Evolutionary conservation across 2,329 filamentous ascomycete species (phyloP).

Genomic region (Ophiostoma pallidulum): DNA sequence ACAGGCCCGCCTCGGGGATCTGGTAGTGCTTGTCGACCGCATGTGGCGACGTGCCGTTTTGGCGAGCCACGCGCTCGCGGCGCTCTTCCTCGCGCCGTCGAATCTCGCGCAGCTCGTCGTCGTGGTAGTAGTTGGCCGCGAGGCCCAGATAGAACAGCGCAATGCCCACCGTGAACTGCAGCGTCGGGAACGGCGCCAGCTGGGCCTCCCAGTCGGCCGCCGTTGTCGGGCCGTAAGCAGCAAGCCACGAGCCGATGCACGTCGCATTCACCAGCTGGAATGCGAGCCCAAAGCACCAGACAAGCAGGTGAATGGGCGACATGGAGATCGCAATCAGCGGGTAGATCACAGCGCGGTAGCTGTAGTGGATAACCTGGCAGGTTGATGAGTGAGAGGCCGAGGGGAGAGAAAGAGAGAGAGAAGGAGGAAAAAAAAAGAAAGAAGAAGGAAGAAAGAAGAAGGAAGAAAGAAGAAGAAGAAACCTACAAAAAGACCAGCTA

Average conservation of each 20-base stretch:
- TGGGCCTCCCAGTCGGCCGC: conserved; percentile 38
- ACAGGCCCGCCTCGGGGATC: conserved; percentile 75
- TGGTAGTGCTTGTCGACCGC: conserved; percentile 72
- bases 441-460: no score
- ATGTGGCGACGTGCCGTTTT: conserved; percentile 25
- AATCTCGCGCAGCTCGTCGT: conserved; percentile 83
- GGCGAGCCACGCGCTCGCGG: conserved; percentile 37
- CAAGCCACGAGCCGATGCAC: conserved; percentile 74
- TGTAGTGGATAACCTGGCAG: conserved; percentile 85
- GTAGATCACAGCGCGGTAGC: conserved; percentile 76
- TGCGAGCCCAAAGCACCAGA: conserved; percentile 52
- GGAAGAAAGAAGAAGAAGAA: no score
- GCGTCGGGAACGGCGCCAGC: conserved; percentile 26
- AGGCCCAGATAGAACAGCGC: conserved; percentile 69
- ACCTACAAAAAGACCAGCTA: conserved; percentile 61
- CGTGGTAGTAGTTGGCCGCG: conserved; percentile 74
- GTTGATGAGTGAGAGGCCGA: no score
- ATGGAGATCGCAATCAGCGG: conserved; percentile 84
- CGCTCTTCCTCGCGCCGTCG: conserved; percentile 57
- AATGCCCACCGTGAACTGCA: conserved; percentile 54
- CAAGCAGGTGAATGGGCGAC: conserved; percentile 69
- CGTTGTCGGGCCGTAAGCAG: conserved; percentile 65
- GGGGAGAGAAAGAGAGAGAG: no score
- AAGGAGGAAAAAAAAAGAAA: no score
- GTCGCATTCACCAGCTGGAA: conserved; percentile 80